Evolutionary conservation across 192 early-diverging fungal species (phyloP).

Genomic region (Linnemannia hyalina): DNA sequence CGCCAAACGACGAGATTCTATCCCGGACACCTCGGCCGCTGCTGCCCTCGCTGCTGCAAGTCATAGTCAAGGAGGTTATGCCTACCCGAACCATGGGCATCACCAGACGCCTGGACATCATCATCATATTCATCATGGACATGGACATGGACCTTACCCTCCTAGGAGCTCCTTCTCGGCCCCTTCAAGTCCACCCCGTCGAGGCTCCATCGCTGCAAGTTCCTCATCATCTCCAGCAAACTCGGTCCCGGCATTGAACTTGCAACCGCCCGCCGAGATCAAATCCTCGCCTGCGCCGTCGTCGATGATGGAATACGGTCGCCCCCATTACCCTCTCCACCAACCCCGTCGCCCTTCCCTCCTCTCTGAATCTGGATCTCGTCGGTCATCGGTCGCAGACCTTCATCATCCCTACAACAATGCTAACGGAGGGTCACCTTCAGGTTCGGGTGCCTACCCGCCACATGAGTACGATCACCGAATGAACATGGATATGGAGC

Average conservation of each 20-base stretch:
- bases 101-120: constrained; percentile 8
- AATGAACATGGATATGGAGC: constrained; percentile 47
- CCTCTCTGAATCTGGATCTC: constrained; percentile 20
- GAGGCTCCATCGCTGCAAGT: constrained; percentile 25
- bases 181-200: constrained; percentile 58
- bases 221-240: neutral
- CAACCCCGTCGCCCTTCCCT: constrained; percentile 41
- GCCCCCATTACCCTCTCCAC: constrained; percentile 33
- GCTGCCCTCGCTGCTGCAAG: constrained; percentile 2
- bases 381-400: constrained; percentile 40
- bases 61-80: constrained; percentile 1
- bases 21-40: constrained; percentile 44
- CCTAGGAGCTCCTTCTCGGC: constrained; percentile 60
- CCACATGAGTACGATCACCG: constrained; percentile 37
- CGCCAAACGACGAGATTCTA: constrained; percentile 56
- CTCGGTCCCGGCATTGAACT: constrained; percentile 25
- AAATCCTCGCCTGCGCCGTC: constrained; percentile 18
- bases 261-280: constrained; percentile 42
- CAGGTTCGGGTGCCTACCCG: neutral
- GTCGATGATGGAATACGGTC: constrained; percentile 18
- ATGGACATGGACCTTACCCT: constrained; percentile 31
- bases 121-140: constrained; percentile 34
- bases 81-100: constrained; percentile 22
- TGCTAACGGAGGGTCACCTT: neutral
- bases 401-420: constrained; percentile 18